These are phyloP conservation scores for Venturiaceae sp. DNA, from an alignment of 2,329 filamentous ascomycete genomes.

Conservation along the genomic window DNA sequence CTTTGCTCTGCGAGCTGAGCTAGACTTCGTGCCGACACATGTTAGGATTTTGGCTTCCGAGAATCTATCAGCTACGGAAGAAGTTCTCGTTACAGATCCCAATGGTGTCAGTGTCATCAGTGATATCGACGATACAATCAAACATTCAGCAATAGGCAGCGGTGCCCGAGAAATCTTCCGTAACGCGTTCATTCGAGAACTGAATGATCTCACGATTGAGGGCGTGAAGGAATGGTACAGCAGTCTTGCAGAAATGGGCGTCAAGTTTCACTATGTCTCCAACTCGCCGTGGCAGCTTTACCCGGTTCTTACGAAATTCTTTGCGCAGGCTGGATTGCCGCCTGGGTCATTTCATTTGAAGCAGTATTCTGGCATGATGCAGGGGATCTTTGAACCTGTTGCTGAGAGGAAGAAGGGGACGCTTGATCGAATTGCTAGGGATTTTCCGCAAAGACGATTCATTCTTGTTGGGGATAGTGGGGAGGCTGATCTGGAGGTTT, in stretches of 20 bases:
- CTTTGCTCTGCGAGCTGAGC: slow-evolving; percentile 67
- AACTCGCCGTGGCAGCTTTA: slow-evolving; percentile 98
- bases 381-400: slow-evolving; percentile 96
- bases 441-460: slow-evolving; percentile 85
- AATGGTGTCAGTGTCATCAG: slow-evolving; percentile 85
- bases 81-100: slow-evolving; percentile 67
- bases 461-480: slow-evolving; percentile 91
- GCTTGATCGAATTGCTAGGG: slow-evolving; percentile 71
- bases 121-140: slow-evolving; percentile 96
- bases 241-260: slow-evolving; percentile 65
- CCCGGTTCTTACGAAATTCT: slow-evolving; percentile 78
- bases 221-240: slow-evolving; percentile 89
- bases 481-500: slow-evolving; percentile 93
- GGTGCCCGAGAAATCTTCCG: slow-evolving; percentile 92
- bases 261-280: slow-evolving; percentile 94
- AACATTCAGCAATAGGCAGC: slow-evolving; percentile 80
- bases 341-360: slow-evolving; percentile 90
- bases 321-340: slow-evolving; percentile 70
- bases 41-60: slow-evolving; percentile 82
- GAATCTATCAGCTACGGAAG: slow-evolving; percentile 68
- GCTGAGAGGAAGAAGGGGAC: slow-evolving; percentile 89
- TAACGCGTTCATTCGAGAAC: slow-evolving; percentile 85
- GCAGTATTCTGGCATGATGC: slow-evolving; percentile 92
- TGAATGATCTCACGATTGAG: slow-evolving; percentile 70
- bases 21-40: slow-evolving; percentile 87